phyloP scores from a whole-genome alignment of 2,329 filamentous ascomycete species.

The Aspergillus sp. region DNA sequence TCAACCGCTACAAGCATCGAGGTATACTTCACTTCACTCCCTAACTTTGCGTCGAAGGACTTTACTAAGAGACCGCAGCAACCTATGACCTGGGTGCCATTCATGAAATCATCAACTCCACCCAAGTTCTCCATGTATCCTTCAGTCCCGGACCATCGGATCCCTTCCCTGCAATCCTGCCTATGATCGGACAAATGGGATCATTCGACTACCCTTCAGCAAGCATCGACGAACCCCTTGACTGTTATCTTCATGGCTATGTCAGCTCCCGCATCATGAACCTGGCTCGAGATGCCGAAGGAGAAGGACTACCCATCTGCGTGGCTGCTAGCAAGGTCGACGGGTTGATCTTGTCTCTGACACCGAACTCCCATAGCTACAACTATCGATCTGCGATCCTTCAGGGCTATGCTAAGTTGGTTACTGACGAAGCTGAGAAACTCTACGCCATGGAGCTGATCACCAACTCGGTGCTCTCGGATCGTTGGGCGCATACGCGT shows the following conservation, averaged over 20 bases:
- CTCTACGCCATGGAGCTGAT: conserved; percentile 76
- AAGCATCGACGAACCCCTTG: conserved; percentile 63
- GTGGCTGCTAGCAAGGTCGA: conserved; percentile 74
- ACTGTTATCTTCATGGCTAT: conserved; percentile 83
- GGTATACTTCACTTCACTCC: conserved; percentile 47
- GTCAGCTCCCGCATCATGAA: conserved; percentile 77
- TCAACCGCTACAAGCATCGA: conserved; percentile 66
- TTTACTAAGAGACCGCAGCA: conserved; percentile 47
- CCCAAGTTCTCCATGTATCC: conserved; percentile 76
- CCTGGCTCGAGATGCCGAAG: conserved; percentile 51
- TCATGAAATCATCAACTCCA: conserved; percentile 72
- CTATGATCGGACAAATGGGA: conserved; percentile 84
- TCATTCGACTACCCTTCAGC: conserved; percentile 66
- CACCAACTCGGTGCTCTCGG: conserved; percentile 70
- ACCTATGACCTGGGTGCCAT: conserved; percentile 72
- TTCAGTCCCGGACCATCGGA: conserved; percentile 64
- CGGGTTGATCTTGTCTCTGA: conserved; percentile 76
- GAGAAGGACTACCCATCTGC: conserved; percentile 67
- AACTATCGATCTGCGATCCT: conserved; percentile 82
- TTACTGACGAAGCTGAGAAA: conserved; percentile 69
- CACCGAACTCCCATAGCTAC: conserved; percentile 78
- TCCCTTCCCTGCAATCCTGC: conserved; percentile 74
- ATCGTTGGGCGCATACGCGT: conserved; percentile 69
- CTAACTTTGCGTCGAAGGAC: background rate
- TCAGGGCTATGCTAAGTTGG: conserved; percentile 70